Conservation (phyloP, 305 asterid genomes). For the Fraxinus dipetala region DNA sequence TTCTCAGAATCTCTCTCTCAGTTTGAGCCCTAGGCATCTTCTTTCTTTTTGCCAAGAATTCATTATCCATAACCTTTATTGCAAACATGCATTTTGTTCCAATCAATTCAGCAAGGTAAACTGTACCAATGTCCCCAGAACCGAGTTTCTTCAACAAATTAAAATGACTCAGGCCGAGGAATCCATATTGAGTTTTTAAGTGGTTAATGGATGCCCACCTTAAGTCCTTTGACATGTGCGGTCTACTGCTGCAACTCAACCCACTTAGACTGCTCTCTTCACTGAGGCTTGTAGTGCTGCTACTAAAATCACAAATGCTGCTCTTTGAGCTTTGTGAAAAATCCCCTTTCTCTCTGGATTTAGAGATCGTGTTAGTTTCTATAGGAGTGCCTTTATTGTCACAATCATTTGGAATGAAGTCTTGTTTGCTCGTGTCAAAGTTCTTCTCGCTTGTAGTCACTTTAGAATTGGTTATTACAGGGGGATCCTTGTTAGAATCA, state of each 20-base stretch:
- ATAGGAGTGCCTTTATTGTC: conserved; percentile 29
- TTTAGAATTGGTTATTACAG: conserved; percentile 21
- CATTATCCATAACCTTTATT: conserved; percentile 90
- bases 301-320: conserved; percentile 78
- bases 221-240: conserved; percentile 83
- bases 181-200: conserved; percentile 56
- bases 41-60: conserved; percentile 68
- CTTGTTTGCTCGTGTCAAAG: conserved; percentile 29
- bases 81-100: conserved; percentile 74
- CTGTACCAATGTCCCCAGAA: conserved; percentile 89
- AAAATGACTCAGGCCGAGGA: conserved; percentile 68
- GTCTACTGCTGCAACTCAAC: conserved; percentile 57
- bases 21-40: conserved; percentile 84
- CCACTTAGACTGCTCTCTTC: conserved; percentile 67
- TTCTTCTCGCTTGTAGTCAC: conserved; percentile 21
- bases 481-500: conserved; percentile 31
- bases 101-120: conserved; percentile 77
- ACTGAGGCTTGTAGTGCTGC: conserved; percentile 71
- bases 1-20: conserved; percentile 82
- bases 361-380: conserved; percentile 32
- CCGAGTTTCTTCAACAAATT: conserved; percentile 85
- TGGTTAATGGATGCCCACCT: conserved; percentile 72
- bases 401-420: conserved; percentile 26
- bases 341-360: conserved; percentile 58
- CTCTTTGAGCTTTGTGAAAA: conserved; percentile 83